Evolutionary conservation across 192 early-diverging fungal species (phyloP).

Genomic region (Podila epigama): DNA sequence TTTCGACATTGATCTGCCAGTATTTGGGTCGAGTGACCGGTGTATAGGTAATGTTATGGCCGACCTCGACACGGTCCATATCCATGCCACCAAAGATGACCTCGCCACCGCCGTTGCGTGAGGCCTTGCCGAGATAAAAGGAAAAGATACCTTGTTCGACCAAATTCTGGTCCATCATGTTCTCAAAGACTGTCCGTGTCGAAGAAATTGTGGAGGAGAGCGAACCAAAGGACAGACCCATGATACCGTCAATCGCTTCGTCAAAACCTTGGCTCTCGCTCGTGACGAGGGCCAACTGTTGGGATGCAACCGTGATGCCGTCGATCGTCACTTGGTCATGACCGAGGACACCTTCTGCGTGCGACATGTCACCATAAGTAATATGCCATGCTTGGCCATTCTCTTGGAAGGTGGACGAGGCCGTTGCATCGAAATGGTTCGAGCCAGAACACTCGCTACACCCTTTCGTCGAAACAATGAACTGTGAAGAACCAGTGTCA

Average conservation of each 20-base stretch:
- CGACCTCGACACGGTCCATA: neutral
- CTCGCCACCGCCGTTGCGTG: constrained; percentile 10
- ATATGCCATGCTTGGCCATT: constrained; percentile 13
- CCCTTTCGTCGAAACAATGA: constrained; percentile 28
- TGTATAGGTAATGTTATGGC: constrained; percentile 6
- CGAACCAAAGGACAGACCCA: constrained; percentile 66
- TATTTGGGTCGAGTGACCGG: constrained; percentile 52
- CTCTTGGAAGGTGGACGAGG: constrained; percentile 52
- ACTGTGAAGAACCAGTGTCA: constrained; percentile 76
- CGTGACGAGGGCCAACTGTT: constrained; percentile 45
- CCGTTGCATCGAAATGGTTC: constrained; percentile 45
- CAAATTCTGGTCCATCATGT: constrained; percentile 59
- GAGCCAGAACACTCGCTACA: constrained; percentile 28
- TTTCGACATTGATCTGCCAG: constrained; percentile 54
- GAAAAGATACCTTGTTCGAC: constrained; percentile 65
- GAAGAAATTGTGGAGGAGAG: constrained; percentile 26
- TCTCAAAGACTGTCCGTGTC: constrained; percentile 55
- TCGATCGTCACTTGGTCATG: constrained; percentile 8
- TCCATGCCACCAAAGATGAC: constrained; percentile 19
- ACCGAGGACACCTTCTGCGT: constrained; percentile 13
- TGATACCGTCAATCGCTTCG: constrained; percentile 65
- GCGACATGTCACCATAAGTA: constrained; percentile 16
- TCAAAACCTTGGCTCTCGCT: constrained; percentile 56
- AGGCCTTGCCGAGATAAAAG: constrained; percentile 59
- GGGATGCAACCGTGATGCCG: neutral